phyloP scores from a whole-genome alignment of 331 rosid species.

The Dryas integrifolia region DNA sequence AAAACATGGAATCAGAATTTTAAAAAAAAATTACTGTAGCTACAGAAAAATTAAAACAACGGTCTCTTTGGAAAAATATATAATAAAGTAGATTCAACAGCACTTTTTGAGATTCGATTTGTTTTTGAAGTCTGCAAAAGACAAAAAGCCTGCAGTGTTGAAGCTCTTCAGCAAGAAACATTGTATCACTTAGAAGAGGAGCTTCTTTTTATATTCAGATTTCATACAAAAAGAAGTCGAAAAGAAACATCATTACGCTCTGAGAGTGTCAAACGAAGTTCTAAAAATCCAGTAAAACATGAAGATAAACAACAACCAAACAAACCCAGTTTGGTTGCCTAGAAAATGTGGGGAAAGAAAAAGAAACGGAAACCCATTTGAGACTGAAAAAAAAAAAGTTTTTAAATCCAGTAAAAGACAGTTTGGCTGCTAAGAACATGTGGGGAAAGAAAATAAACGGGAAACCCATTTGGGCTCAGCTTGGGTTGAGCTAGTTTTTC shows the following conservation, averaged over 20 bases:
- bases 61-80: slow-evolving; percentile 4
- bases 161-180: slow-evolving; percentile 28
- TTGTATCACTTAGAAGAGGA: slow-evolving; percentile 9
- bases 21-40: slow-evolving; percentile 3
- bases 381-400: not conserved
- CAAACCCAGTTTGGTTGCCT: slow-evolving; percentile 14
- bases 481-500: not conserved
- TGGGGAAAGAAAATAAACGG: not conserved
- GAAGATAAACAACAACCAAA: not conserved
- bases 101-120: slow-evolving; percentile 32
- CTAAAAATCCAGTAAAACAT: not conserved
- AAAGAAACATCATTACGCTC: slow-evolving; percentile 36
- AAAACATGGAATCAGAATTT: slow-evolving; percentile 7
- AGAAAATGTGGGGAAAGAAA: slow-evolving; percentile 19
- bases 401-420: not conserved
- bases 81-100: slow-evolving; percentile 7
- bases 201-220: not conserved
- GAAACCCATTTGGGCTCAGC: not conserved
- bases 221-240: slow-evolving; percentile 22
- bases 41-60: not conserved
- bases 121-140: slow-evolving; percentile 18
- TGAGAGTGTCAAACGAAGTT: not conserved
- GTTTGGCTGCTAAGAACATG: slow-evolving; percentile 27
- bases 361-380: not conserved
- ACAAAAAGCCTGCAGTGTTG: slow-evolving; percentile 36